Evolutionary conservation across 805 yeast species (phyloP).

Genomic region (Yamadazyma tumulicola): DNA sequence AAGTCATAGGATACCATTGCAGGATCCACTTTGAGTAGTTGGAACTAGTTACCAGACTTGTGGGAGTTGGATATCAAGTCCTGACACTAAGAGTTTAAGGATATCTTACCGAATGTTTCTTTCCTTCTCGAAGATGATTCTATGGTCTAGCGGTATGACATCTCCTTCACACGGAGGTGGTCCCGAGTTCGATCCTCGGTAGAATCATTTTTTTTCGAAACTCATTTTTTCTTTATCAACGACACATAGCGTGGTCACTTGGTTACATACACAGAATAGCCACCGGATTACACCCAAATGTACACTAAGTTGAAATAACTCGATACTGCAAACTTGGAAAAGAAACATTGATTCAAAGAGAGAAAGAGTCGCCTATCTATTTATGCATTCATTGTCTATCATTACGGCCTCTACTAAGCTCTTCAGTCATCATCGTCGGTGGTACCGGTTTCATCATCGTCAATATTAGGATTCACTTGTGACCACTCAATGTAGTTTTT

Average conservation of each 20-base stretch:
- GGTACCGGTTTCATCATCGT: constrained; percentile 35
- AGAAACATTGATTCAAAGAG: no score
- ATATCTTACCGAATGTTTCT: no score
- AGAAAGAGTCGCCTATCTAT: neutral
- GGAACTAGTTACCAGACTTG: no score
- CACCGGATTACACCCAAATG: no score
- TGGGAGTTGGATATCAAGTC: no score
- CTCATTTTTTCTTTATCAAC: neutral
- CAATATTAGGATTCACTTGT: constrained; percentile 46
- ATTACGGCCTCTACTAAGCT: neutral
- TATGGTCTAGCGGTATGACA: constrained; percentile 33
- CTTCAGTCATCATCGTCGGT: neutral
- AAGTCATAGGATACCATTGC: no score
- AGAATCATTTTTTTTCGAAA: constrained; percentile 17
- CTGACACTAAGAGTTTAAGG: no score
- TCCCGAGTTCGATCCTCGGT: constrained; percentile 34
- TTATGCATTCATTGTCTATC: neutral
- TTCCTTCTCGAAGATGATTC: constrained; percentile 14
- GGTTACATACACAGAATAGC: no score
- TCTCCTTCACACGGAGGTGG: constrained; percentile 30
- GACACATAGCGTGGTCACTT: no score
- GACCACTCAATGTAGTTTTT: constrained; percentile 71
- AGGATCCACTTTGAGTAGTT: no score
- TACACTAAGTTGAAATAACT: no score
- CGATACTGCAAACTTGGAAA: no score